Evolutionary conservation across 768 basidiomycete species (phyloP).

Genomic region (Leccinum arenicola): DNA sequence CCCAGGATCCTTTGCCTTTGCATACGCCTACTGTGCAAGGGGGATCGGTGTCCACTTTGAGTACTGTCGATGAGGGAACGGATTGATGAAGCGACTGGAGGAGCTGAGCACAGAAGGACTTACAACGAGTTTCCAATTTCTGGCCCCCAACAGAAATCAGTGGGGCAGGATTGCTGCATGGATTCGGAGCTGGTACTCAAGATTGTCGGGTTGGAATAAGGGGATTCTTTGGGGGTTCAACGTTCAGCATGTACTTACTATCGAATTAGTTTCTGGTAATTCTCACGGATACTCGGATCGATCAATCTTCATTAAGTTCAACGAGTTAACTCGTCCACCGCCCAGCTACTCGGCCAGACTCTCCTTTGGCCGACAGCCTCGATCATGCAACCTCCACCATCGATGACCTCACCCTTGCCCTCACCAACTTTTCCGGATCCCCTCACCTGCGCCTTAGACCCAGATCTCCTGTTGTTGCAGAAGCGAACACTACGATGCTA

Average conservation of each 20-base stretch:
- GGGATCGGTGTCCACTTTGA: slow-evolving; percentile 63
- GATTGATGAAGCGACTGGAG: slow-evolving; percentile 55
- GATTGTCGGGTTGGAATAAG: slow-evolving; percentile 41
- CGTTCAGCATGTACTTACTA: slow-evolving; percentile 7
- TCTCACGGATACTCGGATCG: slow-evolving; percentile 15
- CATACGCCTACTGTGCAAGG: slow-evolving; percentile 37
- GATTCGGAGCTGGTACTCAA: slow-evolving; percentile 63
- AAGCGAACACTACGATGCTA: no score
- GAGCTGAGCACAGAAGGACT: slow-evolving; percentile 74
- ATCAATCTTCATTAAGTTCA: not conserved
- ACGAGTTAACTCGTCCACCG: slow-evolving; percentile 27
- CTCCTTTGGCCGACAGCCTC: slow-evolving; percentile 49
- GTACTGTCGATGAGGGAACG: slow-evolving; percentile 54
- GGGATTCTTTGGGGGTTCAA: not conserved
- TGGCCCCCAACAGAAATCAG: slow-evolving; percentile 52
- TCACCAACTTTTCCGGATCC: slow-evolving; percentile 69
- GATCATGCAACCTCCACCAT: slow-evolving; percentile 59
- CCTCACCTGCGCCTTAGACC: slow-evolving; percentile 64
- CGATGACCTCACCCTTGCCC: slow-evolving; percentile 74
- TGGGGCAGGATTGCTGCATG: slow-evolving; percentile 69
- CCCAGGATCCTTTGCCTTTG: slow-evolving; percentile 47
- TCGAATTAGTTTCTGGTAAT: slow-evolving; percentile 5
- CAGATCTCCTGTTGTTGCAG: slow-evolving; percentile 27
- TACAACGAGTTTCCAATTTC: slow-evolving; percentile 66
- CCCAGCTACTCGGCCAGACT: slow-evolving; percentile 49